A percentile compares a stretch with the other conserved stretches of the same genome.
phyloP scores from a whole-genome alignment of 495 filamentous ascomycete genomes.

The Penicillium odoratum region DNA sequence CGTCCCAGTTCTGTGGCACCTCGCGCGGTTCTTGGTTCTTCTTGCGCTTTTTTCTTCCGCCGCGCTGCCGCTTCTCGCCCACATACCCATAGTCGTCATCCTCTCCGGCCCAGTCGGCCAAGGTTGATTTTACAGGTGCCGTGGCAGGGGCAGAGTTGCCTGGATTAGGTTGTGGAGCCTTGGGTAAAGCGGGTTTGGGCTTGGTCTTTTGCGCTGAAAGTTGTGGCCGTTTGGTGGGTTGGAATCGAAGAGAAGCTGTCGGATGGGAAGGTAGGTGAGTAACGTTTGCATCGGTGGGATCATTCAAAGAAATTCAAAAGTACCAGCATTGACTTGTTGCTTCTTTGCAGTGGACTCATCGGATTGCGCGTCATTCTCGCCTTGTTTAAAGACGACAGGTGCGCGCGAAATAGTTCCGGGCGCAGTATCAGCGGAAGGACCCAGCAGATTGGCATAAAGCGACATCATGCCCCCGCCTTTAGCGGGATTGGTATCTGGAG shows the following conservation, averaged over 20 bases:
- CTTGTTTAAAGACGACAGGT: slow-evolving; percentile 74
- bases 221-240: slow-evolving; percentile 80
- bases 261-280: slow-evolving; percentile 49
- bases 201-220: slow-evolving; percentile 68
- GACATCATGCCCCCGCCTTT: slow-evolving; percentile 48
- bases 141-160: slow-evolving; percentile 24
- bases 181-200: slow-evolving; percentile 50
- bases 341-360: slow-evolving; percentile 67
- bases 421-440: slow-evolving; percentile 49
- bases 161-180: slow-evolving; percentile 32
- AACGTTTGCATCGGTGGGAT: slow-evolving; percentile 32
- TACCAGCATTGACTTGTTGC: slow-evolving; percentile 73
- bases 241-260: slow-evolving; percentile 78
- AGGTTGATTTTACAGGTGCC: slow-evolving; percentile 57
- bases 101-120: slow-evolving; percentile 84
- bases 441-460: slow-evolving; percentile 66
- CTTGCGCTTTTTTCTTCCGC: slow-evolving; percentile 85
- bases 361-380: slow-evolving; percentile 46
- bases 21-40: slow-evolving; percentile 66
- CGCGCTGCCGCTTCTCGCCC: slow-evolving; percentile 67
- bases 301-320: slow-evolving; percentile 28
- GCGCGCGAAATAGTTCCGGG: slow-evolving; percentile 70
- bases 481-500: slow-evolving; percentile 33
- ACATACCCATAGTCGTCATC: slow-evolving; percentile 70
- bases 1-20: slow-evolving; percentile 80